Conservation (phyloP, 2,329 filamentous ascomycete species). For the Fusarium robinianum region DNA sequence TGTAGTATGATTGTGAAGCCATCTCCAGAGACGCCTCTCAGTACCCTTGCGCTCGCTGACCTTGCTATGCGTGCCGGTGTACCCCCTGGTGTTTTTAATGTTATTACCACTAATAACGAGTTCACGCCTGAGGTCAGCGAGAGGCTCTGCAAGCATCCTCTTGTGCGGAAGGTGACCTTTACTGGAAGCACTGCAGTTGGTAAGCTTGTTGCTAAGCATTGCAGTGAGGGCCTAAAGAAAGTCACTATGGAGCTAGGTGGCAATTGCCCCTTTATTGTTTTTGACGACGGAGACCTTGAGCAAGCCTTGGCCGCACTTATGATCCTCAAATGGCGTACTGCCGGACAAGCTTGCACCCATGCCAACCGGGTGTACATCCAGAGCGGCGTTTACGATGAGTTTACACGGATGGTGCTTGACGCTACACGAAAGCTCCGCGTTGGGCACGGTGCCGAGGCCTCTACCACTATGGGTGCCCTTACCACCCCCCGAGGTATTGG, state of each 20-base stretch:
- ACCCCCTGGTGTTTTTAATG: constrained; percentile 70
- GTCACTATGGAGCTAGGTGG: constrained; percentile 72
- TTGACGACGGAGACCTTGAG: constrained; percentile 70
- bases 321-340: constrained; percentile 68
- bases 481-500: constrained; percentile 19
- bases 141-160: constrained; percentile 51
- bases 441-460: constrained; percentile 16
- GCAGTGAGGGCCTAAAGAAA: constrained; percentile 68
- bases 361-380: constrained; percentile 64
- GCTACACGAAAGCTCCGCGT: background rate
- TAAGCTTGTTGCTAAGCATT: constrained; percentile 63
- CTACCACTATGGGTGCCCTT: constrained; percentile 17
- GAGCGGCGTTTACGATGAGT: constrained; percentile 58
- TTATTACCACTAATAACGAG: constrained; percentile 50
- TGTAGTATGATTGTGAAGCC: constrained; percentile 78
- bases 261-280: constrained; percentile 68
- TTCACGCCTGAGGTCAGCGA: constrained; percentile 52
- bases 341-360: constrained; percentile 71
- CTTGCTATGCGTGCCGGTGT: constrained; percentile 74
- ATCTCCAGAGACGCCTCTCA: constrained; percentile 74
- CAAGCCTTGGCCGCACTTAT: constrained; percentile 66
- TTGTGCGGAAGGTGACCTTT: constrained; percentile 70
- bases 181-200: constrained; percentile 75
- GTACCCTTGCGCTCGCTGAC: constrained; percentile 69
- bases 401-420: constrained; percentile 4